Evolutionary conservation across 139 green algal species (phyloP).

Genomic region (Micractinium conductrix): DNA sequence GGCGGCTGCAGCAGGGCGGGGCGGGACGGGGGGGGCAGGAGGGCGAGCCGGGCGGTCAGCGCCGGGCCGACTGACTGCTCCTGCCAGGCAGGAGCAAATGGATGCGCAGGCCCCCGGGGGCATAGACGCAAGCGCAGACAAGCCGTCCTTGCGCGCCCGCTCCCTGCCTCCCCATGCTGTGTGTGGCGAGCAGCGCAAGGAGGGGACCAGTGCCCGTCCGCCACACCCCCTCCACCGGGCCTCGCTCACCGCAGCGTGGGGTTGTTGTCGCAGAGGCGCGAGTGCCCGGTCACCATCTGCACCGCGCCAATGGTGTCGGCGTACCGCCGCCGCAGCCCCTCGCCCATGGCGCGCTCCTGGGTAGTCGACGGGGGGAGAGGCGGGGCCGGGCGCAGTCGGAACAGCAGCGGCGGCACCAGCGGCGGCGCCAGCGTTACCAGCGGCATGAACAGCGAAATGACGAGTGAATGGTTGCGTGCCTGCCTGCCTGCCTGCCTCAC

Average conservation of each 20-base stretch:
- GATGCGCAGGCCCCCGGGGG: neutral
- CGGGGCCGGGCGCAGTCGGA: neutral
- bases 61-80: no score
- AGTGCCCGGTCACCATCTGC: constrained; percentile 74
- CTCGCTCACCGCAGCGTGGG: constrained; percentile 3
- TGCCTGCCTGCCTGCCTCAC: no score
- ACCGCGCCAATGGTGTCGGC: constrained; percentile 54
- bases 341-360: constrained; percentile 70
- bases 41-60: no score
- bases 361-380: neutral
- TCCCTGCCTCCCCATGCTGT: no score
- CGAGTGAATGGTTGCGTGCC: no score
- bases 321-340: constrained; percentile 66
- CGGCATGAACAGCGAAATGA: no score
- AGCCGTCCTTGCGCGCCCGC: no score
- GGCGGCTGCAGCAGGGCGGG: constrained; percentile 52
- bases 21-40: neutral
- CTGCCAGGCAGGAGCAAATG: no score
- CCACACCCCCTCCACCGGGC: neutral
- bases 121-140: no score
- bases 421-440: neutral
- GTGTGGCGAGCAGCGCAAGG: neutral
- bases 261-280: constrained; percentile 80
- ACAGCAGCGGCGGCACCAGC: neutral
- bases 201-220: no score